Evolutionary conservation across 1,284 basidiomycete genomes (phyloP).

Genomic region (Trichosporon coremiiforme): DNA sequence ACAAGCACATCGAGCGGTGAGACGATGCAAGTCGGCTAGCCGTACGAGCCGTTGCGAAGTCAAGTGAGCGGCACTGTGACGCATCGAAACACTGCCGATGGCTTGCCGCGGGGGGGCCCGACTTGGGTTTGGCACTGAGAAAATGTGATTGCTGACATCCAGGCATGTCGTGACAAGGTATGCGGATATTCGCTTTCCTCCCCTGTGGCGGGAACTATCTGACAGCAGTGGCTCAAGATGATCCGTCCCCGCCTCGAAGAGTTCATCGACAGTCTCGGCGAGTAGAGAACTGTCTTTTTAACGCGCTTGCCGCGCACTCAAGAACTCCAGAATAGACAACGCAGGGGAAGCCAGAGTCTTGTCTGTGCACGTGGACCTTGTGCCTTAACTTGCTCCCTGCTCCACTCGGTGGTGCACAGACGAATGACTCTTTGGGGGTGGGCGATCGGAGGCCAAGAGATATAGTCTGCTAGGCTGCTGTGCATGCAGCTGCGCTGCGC

Average conservation of each 20-base stretch:
- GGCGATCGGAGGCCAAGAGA: background rate
- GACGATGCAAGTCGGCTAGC: no score
- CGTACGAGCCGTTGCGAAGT: no score
- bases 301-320: background rate
- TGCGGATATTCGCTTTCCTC: background rate
- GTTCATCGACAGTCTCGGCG: slow-evolving; percentile 37
- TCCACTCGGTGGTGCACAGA: slow-evolving; percentile 11
- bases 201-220: slow-evolving; percentile 32
- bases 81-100: background rate
- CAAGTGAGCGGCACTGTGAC: background rate
- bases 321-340: background rate
- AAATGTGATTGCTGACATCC: slow-evolving; percentile 6
- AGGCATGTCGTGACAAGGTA: slow-evolving; percentile 40
- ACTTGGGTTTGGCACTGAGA: background rate
- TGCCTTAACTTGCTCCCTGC: background rate
- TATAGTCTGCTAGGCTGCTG: background rate
- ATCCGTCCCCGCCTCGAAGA: slow-evolving; percentile 35
- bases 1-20: background rate
- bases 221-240: slow-evolving; percentile 21
- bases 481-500: slow-evolving; percentile 2
- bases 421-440: background rate
- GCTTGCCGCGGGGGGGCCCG: slow-evolving; percentile 1
- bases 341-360: background rate
- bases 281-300: background rate
- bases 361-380: slow-evolving; percentile 2